phyloP scores from a whole-genome alignment of 805 yeast species.

The Metschnikowia similis region DNA sequence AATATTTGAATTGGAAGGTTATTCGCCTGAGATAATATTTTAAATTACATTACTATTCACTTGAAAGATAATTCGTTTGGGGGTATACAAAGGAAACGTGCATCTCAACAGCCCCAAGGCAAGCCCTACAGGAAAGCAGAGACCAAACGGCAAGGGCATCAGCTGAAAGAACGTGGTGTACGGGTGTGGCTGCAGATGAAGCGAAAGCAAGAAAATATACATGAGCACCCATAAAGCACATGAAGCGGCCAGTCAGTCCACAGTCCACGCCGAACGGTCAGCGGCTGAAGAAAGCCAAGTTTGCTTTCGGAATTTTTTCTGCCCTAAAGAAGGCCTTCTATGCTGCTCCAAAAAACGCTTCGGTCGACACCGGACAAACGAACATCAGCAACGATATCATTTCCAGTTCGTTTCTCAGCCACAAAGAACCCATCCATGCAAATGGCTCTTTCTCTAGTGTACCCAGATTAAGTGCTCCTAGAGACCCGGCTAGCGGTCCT shows the following conservation, averaged over 20 bases:
- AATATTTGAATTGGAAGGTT: too few species aligned
- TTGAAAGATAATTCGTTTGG: too few species aligned
- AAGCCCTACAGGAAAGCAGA: too few species aligned
- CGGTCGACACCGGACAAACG: not conserved
- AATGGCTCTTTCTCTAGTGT: not conserved
- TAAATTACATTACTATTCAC: too few species aligned
- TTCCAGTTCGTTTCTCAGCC: not conserved
- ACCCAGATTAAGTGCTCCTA: constrained; percentile 10
- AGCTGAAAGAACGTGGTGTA: not conserved
- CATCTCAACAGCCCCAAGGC: too few species aligned
- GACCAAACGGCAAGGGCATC: too few species aligned
- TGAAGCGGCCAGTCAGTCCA: constrained; percentile 19
- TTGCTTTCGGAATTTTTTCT: constrained; percentile 11
- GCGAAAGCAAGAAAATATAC: constrained; percentile 5
- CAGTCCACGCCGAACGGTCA: constrained; percentile 6
- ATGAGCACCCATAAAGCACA: not conserved
- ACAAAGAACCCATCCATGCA: not conserved
- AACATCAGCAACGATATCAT: constrained; percentile 1
- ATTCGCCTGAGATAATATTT: too few species aligned
- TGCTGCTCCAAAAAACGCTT: not conserved
- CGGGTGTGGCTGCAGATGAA: not conserved
- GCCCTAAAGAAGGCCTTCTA: constrained; percentile 9
- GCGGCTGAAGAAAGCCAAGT: constrained; percentile 11
- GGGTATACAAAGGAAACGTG: not conserved
- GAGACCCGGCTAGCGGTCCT: constrained; percentile 10